Base-by-base conservation (phyloP, 345 rosid genomes). In the Tarenaya hassleriana region DNA sequence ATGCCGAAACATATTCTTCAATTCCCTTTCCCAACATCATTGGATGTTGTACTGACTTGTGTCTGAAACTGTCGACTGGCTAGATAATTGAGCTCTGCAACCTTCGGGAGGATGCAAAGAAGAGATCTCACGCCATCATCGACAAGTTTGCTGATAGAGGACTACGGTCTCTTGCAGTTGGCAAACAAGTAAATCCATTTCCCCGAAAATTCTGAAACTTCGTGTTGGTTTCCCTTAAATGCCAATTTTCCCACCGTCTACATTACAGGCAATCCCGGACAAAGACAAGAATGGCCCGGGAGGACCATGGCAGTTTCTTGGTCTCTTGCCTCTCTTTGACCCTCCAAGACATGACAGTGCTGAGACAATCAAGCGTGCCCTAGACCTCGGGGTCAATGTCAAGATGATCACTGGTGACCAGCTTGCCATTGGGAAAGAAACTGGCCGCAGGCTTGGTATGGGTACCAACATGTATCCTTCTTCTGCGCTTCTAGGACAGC, bases 351-450 rank as follows among this genome's bases (percentile, higher is more conserved):
- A 88, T 63, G 97, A 88, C 56, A 88, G 95, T 77, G 97, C 97
- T 46, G 95, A 85, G 73, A 85, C 97, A 51, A 88, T 88, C 56
- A 71, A 71, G 12, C 83, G 92, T 34, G 95, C 97, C 10, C 97
- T 88, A 37, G 56, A 77, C 64, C 95, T 88, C 4, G 95, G 97
- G 27, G 95, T 88, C 16, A 88, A 85, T 58, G 92, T 85, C 18
- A 88, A 88, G 85, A 88, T 89, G 97, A 89, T 89, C 58, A 89
- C 97, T 16, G 97, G 95, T 44, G 97, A 88, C 59, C 97, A 89
- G 65, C 76, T 89, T 1, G 97, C 97, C 10, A 85, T 85, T 39
- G 97, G 92, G 44, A 89, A 85, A 62, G 95, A 89, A 68, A 89
- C 95, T 31, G 95, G 92, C 31, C 83, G 97, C 46, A 79, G 97